Percentiles rank a stretch among this genome's conserved stretches.
Conservation (phyloP, 1,284 basidiomycete species). For the Polyporus tsugae region DNA sequence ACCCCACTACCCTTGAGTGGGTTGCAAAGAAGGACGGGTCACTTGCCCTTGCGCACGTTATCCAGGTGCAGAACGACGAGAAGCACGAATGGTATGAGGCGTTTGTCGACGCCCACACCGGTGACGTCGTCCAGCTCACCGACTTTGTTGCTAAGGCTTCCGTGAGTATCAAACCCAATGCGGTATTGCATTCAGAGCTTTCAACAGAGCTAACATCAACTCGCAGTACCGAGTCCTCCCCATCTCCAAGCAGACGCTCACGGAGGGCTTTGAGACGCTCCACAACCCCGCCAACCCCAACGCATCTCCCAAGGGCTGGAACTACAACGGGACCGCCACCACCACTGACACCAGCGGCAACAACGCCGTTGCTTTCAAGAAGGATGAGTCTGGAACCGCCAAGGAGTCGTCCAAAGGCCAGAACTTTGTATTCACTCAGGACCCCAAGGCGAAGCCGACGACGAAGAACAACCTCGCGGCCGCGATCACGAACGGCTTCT, state of each 20-base stretch:
- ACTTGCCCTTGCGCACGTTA: slow-evolving; percentile 60
- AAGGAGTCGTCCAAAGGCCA: slow-evolving; percentile 43
- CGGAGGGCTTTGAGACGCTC: slow-evolving; percentile 50
- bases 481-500: slow-evolving; percentile 59
- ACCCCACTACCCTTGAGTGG: slow-evolving; percentile 52
- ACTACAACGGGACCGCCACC: slow-evolving; percentile 57
- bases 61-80: slow-evolving; percentile 62
- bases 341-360: slow-evolving; percentile 46
- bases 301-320: slow-evolving; percentile 60
- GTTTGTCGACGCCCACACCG: slow-evolving; percentile 65
- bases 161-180: slow-evolving; percentile 40
- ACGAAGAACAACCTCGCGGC: slow-evolving; percentile 51
- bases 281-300: slow-evolving; percentile 50
- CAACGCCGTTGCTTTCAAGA: slow-evolving; percentile 51
- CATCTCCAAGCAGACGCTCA: slow-evolving; percentile 47
- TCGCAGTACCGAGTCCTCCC: slow-evolving; percentile 54
- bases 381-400: slow-evolving; percentile 37
- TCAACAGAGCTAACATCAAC: neutral
- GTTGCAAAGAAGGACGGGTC: slow-evolving; percentile 52
- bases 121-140: slow-evolving; percentile 59
- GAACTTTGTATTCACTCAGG: slow-evolving; percentile 50
- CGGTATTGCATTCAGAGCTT: neutral
- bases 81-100: slow-evolving; percentile 69
- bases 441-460: slow-evolving; percentile 38
- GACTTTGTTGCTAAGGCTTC: slow-evolving; percentile 61